phyloP scores from a whole-genome alignment of 441 rosid genomes.

The Macaranga tanarius region DNA sequence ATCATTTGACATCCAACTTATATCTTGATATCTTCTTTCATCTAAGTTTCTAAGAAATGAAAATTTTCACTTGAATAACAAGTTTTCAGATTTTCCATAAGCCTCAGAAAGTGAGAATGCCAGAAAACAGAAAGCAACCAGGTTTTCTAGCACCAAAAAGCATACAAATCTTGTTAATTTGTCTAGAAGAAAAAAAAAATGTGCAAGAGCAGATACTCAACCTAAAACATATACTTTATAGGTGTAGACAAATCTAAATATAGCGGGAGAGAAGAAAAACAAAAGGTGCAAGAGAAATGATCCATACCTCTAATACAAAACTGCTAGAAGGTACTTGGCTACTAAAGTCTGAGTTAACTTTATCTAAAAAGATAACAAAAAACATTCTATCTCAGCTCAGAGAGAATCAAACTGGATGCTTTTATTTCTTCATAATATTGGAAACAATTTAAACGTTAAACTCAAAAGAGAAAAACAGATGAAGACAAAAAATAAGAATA shows the following conservation, averaged over 20 bases:
- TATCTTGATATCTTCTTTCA: neutral
- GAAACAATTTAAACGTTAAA: neutral
- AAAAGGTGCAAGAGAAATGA: neutral
- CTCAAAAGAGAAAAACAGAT: neutral
- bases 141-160: conserved; percentile 2
- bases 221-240: neutral
- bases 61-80: neutral
- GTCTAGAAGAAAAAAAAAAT: neutral
- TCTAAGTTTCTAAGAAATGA: neutral
- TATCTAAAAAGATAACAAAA: conserved; percentile 26
- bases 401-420: neutral
- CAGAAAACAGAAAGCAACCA: neutral
- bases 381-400: neutral
- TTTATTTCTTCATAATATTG: neutral
- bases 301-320: conserved; percentile 56
- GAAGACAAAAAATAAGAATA: neutral
- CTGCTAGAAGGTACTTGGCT: conserved; percentile 38
- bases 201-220: neutral
- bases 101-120: neutral
- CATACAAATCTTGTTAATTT: neutral
- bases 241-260: neutral
- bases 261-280: neutral
- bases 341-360: conserved; percentile 31
- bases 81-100: neutral
- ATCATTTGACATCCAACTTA: neutral